Percentiles rank a stretch among this genome's conserved stretches.
phyloP scores from a whole-genome alignment of 2,329 filamentous ascomycete genomes.

The Fusarium sp. region DNA sequence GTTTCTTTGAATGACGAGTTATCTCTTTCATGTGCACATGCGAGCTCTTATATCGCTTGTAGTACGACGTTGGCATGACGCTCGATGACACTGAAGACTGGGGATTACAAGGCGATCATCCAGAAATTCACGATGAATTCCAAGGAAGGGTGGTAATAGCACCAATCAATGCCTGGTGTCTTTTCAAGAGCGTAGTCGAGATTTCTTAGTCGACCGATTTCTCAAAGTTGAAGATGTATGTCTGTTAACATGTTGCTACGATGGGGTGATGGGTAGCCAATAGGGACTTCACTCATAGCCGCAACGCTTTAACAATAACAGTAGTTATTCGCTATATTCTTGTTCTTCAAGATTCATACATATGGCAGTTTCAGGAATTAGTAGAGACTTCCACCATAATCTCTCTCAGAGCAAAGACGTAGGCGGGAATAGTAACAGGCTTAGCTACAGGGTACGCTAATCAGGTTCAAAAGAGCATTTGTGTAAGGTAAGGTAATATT shows the following conservation, averaged over 20 bases:
- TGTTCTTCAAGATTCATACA: fast-evolving
- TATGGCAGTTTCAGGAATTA: background rate
- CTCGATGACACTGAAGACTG: slow-evolving; percentile 22
- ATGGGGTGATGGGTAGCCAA: fast-evolving
- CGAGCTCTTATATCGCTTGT: background rate
- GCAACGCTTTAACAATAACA: background rate
- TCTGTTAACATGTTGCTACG: fast-evolving
- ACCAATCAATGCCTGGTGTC: background rate
- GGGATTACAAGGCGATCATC: slow-evolving; percentile 8
- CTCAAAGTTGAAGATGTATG: fast-evolving
- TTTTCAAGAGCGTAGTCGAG: background rate
- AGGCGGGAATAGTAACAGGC: background rate
- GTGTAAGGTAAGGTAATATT: too few relatives aligned
- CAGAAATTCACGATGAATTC: background rate
- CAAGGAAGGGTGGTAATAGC: too few relatives aligned
- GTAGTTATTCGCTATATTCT: fast-evolving
- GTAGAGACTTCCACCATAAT: background rate
- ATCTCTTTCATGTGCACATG: too few relatives aligned
- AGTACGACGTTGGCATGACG: slow-evolving; percentile 1
- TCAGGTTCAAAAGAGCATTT: too few relatives aligned
- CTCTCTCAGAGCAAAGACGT: background rate
- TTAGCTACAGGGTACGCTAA: background rate
- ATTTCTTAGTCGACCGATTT: background rate
- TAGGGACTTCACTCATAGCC: fast-evolving
- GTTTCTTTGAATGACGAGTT: background rate